Evolutionary conservation across 345 rosid species (phyloP).

Genomic region (Eucalyptus erythrocorys): DNA sequence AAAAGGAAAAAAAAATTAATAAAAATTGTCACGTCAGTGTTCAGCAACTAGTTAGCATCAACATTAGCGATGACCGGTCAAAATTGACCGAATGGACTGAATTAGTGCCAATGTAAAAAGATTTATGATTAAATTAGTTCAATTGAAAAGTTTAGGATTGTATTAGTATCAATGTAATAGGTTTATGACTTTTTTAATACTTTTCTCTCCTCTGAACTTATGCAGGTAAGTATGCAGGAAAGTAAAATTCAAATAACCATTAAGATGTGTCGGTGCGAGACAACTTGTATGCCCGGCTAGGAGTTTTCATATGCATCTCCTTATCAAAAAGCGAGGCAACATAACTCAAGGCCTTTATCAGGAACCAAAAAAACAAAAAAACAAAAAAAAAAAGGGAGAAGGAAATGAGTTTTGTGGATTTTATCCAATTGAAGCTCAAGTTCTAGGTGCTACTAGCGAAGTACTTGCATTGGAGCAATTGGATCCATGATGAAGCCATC

Average conservation of each 20-base stretch:
- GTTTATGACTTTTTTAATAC: accelerated
- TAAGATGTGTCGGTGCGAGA: background rate
- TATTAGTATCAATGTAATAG: too few species aligned
- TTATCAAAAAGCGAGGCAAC: background rate
- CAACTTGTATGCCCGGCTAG: background rate
- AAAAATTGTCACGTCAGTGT: accelerated
- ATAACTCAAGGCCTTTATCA: background rate
- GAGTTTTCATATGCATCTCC: background rate
- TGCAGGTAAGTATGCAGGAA: background rate
- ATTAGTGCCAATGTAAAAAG: accelerated
- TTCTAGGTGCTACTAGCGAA: background rate
- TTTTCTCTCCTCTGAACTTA: background rate
- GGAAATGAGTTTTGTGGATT: background rate
- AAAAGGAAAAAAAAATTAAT: too few species aligned
- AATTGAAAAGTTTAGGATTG: accelerated
- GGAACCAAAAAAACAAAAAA: background rate
- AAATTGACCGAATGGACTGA: accelerated
- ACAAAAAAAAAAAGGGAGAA: too few species aligned
- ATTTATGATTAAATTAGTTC: accelerated
- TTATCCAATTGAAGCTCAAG: background rate
- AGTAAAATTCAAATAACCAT: background rate
- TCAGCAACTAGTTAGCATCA: too few species aligned
- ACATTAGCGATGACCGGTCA: accelerated
- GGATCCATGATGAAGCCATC: background rate
- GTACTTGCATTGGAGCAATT: background rate